These are phyloP conservation scores for Jacaranda copaia DNA, from an alignment of 257 asterid species.

Conservation along the genomic window DNA sequence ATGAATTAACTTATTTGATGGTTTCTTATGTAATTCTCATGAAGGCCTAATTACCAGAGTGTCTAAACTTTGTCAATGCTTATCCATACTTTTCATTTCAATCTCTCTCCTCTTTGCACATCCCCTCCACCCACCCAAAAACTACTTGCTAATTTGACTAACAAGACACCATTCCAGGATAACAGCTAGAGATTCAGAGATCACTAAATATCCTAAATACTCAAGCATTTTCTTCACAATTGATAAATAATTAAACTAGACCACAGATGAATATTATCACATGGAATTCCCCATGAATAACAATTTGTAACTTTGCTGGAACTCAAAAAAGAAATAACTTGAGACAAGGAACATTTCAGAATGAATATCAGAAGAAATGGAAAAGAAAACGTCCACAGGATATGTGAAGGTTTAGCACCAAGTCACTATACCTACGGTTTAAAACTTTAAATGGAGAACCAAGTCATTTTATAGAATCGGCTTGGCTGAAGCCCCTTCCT, in stretches of 20 bases:
- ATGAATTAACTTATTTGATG: conserved; percentile 14
- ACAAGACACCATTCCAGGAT: conserved; percentile 10
- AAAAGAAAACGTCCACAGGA: neutral
- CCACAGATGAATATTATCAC: neutral
- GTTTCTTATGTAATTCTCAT: neutral
- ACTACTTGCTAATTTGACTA: neutral
- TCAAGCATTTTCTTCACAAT: neutral
- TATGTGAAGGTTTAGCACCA: neutral
- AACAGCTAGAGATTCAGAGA: conserved; percentile 1
- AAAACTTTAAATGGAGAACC: conserved; percentile 7
- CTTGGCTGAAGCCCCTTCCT: neutral
- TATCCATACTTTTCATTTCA: neutral
- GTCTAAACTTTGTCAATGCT: neutral
- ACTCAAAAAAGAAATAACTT: conserved; percentile 2
- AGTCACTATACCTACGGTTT: neutral
- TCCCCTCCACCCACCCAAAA: neutral
- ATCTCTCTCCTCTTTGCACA: neutral
- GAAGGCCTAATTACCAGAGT: conserved; percentile 1
- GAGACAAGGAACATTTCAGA: neutral
- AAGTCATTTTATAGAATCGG: neutral
- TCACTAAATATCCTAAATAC: conserved; percentile 3
- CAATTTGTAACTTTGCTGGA: neutral
- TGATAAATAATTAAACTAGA: conserved; percentile 21
- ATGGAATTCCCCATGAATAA: conserved; percentile 1
- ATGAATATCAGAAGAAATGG: conserved; percentile 7